Conservation (phyloP, 805 yeast genomes). For the Candida ascalaphidarum region DNA sequence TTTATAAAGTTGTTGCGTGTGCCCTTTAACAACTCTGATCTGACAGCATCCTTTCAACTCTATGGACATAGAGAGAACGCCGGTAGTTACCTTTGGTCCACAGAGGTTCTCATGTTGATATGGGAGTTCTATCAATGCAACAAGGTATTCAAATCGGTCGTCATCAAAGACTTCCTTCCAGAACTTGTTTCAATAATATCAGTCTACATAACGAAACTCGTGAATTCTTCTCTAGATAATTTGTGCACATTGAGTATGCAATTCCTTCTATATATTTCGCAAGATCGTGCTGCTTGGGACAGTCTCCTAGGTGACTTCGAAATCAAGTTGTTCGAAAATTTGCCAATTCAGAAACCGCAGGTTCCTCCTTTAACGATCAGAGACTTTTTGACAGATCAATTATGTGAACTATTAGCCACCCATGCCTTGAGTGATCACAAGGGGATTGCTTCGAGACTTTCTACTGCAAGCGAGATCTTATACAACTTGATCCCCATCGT, state of each 20-base stretch:
- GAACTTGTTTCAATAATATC: conserved; percentile 47
- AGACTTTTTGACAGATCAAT: conserved; percentile 53
- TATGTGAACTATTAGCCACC: conserved; percentile 31
- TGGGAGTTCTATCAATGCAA: conserved; percentile 81
- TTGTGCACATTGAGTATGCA: conserved; percentile 44
- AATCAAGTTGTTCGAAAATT: too few species aligned
- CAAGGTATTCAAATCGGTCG: conserved; percentile 36
- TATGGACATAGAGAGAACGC: too few species aligned
- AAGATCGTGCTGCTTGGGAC: conserved; percentile 27
- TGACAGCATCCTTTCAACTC: conserved; percentile 12
- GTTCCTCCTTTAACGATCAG: conserved; percentile 57
- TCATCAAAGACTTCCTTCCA: conserved; percentile 35
- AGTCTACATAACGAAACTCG: conserved; percentile 40
- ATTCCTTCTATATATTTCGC: conserved; percentile 42
- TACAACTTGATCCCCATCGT: conserved; percentile 48
- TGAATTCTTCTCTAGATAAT: conserved; percentile 15
- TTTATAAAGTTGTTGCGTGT: conserved; percentile 38
- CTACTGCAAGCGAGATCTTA: conserved; percentile 48
- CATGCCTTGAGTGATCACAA: conserved; percentile 15
- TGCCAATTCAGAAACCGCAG: too few species aligned
- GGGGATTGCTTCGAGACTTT: conserved; percentile 13
- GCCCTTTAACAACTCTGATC: conserved; percentile 16
- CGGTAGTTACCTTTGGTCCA: conserved; percentile 44
- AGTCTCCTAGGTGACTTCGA: conserved; percentile 39
- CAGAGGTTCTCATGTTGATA: conserved; percentile 52